Percentiles rank a stretch among this genome's conserved stretches.
phyloP scores from a whole-genome alignment of 2,329 filamentous ascomycete species.

The Penicillium crustosum region DNA sequence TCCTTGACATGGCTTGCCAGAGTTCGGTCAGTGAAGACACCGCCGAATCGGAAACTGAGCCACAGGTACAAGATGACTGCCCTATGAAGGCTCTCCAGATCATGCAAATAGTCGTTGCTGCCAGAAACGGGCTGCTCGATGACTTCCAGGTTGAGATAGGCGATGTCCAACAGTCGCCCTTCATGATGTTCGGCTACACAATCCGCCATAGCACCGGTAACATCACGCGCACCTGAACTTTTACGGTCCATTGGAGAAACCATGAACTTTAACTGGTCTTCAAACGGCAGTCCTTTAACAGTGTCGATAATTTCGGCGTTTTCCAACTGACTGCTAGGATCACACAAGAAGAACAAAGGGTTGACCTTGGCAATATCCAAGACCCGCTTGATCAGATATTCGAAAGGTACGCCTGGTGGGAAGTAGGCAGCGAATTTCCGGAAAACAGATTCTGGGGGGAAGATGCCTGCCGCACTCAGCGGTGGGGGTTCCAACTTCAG shows the following conservation, averaged over 20 bases:
- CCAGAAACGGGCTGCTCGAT: conserved; percentile 59
- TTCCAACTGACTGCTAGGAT: conserved; percentile 60
- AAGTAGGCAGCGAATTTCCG: conserved; percentile 80
- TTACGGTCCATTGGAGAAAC: conserved; percentile 65
- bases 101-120: conserved; percentile 59
- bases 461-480: conserved; percentile 69
- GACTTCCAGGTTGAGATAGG: conserved; percentile 68
- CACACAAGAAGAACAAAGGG: conserved; percentile 68
- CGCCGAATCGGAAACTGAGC: conserved; percentile 85
- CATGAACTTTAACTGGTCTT: conserved; percentile 74
- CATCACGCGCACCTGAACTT: conserved; percentile 41
- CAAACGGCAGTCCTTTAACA: conserved; percentile 64
- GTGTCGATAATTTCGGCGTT: conserved; percentile 74
- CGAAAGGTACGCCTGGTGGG: conserved; percentile 75
- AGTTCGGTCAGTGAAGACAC: conserved; percentile 72
- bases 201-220: conserved; percentile 64
- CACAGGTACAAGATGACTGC: conserved; percentile 83
- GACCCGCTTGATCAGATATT: conserved; percentile 75
- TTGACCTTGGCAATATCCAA: conserved; percentile 66
- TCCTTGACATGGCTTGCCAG: conserved; percentile 77
- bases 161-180: conserved; percentile 70
- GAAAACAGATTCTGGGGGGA: conserved; percentile 68
- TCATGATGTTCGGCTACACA: conserved; percentile 67
- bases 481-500: conserved; percentile 65
- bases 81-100: conserved; percentile 77